phyloP scores from a whole-genome alignment of 345 rosid genomes.

The Abelmoschus esculentus region DNA sequence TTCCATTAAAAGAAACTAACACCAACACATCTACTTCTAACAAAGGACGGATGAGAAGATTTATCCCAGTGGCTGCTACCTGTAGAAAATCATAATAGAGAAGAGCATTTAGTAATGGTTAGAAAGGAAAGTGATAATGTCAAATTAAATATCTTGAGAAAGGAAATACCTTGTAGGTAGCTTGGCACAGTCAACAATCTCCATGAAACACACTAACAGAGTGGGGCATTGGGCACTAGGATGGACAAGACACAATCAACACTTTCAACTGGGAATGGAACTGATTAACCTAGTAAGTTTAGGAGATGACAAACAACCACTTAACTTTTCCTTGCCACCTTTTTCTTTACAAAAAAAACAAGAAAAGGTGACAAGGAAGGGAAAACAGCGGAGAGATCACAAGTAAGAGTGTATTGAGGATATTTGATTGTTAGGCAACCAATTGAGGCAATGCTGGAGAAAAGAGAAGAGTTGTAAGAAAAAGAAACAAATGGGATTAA shows the following conservation, averaged over 20 bases:
- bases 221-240: not conserved
- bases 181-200: slow-evolving; percentile 24
- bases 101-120: slow-evolving; percentile 1
- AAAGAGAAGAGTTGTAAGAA: not conserved
- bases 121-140: not conserved
- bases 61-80: slow-evolving; percentile 15
- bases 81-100: slow-evolving; percentile 9
- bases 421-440: slow-evolving; percentile 24
- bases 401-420: slow-evolving; percentile 17
- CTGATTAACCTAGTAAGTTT: slow-evolving; percentile 15
- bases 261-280: slow-evolving; percentile 16
- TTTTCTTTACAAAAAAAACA: slow-evolving; percentile 56
- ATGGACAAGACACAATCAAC: slow-evolving; percentile 17
- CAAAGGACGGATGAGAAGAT: slow-evolving; percentile 13
- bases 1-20: slow-evolving; percentile 6
- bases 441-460: slow-evolving; percentile 9
- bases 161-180: slow-evolving; percentile 26
- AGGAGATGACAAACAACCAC: slow-evolving; percentile 16
- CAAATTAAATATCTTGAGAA: not conserved
- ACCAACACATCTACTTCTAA: slow-evolving; percentile 11
- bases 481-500: slow-evolving; percentile 8
- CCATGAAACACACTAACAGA: slow-evolving; percentile 15
- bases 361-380: slow-evolving; percentile 42
- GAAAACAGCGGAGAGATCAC: slow-evolving; percentile 20
- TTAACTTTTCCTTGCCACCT: slow-evolving; percentile 42